These are phyloP conservation scores for Gautieria morchelliformis DNA, from an alignment of 768 basidiomycete genomes.

Conservation along the genomic window DNA sequence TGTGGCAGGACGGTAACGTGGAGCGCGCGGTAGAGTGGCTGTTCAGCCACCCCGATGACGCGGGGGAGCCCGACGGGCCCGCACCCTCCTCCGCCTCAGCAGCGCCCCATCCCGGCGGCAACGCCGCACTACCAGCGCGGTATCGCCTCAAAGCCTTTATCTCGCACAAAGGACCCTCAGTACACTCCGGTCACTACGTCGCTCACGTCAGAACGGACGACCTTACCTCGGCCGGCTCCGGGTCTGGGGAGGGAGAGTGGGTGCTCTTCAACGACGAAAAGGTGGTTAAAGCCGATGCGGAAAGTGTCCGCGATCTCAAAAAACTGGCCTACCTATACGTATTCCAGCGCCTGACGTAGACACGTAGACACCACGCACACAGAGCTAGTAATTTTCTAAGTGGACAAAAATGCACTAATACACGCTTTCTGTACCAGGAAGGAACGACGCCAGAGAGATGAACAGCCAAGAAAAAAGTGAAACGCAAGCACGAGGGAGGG, in stretches of 20 bases:
- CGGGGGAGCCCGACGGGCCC: constrained; percentile 44
- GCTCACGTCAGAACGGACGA: constrained; percentile 51
- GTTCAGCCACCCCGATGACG: constrained; percentile 87
- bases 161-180: constrained; percentile 93
- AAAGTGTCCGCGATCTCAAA: constrained; percentile 75
- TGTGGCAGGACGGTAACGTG: constrained; percentile 49
- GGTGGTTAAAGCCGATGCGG: constrained; percentile 79
- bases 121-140: constrained; percentile 53
- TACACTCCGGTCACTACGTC: constrained; percentile 92
- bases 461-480: not conserved
- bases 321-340: constrained; percentile 89
- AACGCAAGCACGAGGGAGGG: not conserved
- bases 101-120: constrained; percentile 32
- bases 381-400: too few relatives aligned
- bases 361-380: too few relatives aligned
- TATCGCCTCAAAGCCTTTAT: constrained; percentile 89
- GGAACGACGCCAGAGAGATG: not conserved
- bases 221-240: constrained; percentile 15
- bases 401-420: too few relatives aligned
- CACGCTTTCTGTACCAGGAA: too few relatives aligned
- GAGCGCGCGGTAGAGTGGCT: constrained; percentile 95
- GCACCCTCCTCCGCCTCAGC: constrained; percentile 13
- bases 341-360: constrained; percentile 42
- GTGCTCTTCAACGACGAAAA: constrained; percentile 96
- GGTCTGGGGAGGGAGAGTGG: too few relatives aligned